A percentile compares a stretch with the other conserved stretches of the same genome.
phyloP scores from a whole-genome alignment of 2,329 filamentous ascomycete genomes.

The Alternaria gansuensis region DNA sequence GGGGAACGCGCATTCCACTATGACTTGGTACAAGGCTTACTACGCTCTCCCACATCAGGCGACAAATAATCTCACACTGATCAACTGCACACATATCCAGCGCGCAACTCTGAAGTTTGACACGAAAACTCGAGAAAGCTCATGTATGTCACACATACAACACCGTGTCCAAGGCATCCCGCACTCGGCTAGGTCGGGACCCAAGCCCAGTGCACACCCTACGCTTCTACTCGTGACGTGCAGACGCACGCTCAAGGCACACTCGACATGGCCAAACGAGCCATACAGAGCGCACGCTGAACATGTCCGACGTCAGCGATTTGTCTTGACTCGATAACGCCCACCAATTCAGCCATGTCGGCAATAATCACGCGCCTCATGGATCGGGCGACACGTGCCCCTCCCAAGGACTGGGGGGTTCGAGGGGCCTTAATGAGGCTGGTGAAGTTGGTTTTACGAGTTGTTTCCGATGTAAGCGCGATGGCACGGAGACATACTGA shows the following conservation, averaged over 20 bases:
- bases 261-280: slow-evolving; percentile 19
- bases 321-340: slow-evolving; percentile 7
- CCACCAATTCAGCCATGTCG: slow-evolving; percentile 16
- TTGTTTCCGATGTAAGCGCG: slow-evolving; percentile 20
- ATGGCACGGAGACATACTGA: slow-evolving; percentile 9
- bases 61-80: background rate
- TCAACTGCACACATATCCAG: background rate
- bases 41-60: background rate
- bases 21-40: slow-evolving; percentile 2
- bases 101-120: background rate
- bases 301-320: slow-evolving; percentile 28
- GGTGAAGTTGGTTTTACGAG: slow-evolving; percentile 10
- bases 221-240: slow-evolving; percentile 35
- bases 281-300: slow-evolving; percentile 18
- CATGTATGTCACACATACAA: slow-evolving; percentile 16
- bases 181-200: slow-evolving; percentile 36
- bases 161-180: slow-evolving; percentile 29
- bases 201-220: slow-evolving; percentile 15
- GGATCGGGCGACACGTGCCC: slow-evolving; percentile 5
- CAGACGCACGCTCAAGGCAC: slow-evolving; percentile 25
- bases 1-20: slow-evolving; percentile 6
- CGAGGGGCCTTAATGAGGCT: slow-evolving; percentile 13
- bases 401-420: background rate
- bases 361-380: slow-evolving; percentile 22
- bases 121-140: background rate